A percentile compares a stretch with the other conserved stretches of the same genome.
Evolutionary conservation across 73 alveolate genomes (phyloP).

Genomic region (Paraurostyla sp.): DNA sequence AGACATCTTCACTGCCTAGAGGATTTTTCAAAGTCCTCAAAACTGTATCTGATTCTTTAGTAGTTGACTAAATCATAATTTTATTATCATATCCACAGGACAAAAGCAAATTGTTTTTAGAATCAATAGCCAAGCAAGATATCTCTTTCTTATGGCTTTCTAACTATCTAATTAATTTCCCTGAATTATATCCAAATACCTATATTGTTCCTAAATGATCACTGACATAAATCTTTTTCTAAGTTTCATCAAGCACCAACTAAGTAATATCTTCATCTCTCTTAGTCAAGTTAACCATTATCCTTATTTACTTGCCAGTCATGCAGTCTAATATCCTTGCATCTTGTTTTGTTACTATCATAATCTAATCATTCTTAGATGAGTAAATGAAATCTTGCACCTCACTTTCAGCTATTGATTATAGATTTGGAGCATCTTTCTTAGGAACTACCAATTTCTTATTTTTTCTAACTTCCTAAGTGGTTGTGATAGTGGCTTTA

Average conservation of each 20-base stretch:
- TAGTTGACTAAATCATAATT: neutral
- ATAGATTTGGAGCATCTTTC: neutral
- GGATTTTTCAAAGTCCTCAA: conserved; percentile 54
- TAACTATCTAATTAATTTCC: conserved; percentile 3
- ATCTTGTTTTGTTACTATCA: conserved; percentile 56
- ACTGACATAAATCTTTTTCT: conserved; percentile 55
- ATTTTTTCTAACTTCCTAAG: neutral
- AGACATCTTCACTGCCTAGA: conserved; percentile 52
- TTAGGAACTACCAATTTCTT: neutral
- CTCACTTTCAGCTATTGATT: conserved; percentile 42
- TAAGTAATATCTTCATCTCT: conserved; percentile 50
- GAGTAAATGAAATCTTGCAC: conserved; percentile 27
- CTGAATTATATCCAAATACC: conserved; percentile 59
- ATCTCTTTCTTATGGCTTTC: conserved; percentile 43
- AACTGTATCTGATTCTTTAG: conserved; percentile 27
- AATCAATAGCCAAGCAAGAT: conserved; percentile 16
- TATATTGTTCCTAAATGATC: conserved; percentile 51
- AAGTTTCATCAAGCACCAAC: conserved; percentile 52
- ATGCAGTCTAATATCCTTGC: conserved; percentile 45
- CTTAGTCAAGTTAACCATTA: conserved; percentile 44
- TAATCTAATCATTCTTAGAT: conserved; percentile 14
- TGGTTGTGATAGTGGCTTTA: conserved; percentile 32
- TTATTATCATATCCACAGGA: conserved; percentile 48
- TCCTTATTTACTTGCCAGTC: conserved; percentile 58
- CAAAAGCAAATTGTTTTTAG: conserved; percentile 43